These are phyloP conservation scores for Saturnispora silvae DNA, from an alignment of 805 yeast genomes.

Conservation along the genomic window DNA sequence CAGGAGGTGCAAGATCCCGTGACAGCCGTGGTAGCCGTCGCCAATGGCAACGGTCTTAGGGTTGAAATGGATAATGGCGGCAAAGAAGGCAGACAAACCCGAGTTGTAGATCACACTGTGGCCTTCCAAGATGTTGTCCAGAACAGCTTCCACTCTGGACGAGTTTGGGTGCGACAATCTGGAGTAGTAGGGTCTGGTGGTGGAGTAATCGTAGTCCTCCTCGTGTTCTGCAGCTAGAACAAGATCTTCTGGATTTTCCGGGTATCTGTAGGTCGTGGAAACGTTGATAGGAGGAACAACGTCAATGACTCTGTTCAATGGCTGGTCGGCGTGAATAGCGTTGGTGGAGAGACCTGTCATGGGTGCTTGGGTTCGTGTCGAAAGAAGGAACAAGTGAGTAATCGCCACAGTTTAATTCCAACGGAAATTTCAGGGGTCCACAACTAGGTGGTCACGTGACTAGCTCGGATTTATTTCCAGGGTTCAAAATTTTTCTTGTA, in stretches of 20 bases:
- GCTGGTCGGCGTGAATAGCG: conserved; percentile 66
- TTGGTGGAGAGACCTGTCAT: conserved; percentile 44
- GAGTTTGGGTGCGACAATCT: conserved; percentile 68
- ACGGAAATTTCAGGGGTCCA: no score
- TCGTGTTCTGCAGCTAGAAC: conserved; percentile 30
- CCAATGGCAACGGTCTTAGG: conserved; percentile 69
- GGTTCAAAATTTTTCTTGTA: no score
- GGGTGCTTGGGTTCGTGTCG: no score
- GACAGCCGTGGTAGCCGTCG: conserved; percentile 79
- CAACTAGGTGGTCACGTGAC: no score
- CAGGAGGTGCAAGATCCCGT: conserved; percentile 54
- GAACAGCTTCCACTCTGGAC: conserved; percentile 52
- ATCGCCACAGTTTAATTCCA: no score
- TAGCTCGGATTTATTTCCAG: no score
- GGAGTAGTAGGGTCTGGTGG: conserved; percentile 45
- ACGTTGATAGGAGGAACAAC: conserved; percentile 76
- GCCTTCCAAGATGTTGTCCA: conserved; percentile 50
- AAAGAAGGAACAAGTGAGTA: not conserved
- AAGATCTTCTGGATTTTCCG: conserved; percentile 46
- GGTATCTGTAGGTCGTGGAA: conserved; percentile 67
- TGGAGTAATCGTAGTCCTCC: conserved; percentile 13
- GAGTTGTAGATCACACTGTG: conserved; percentile 63
- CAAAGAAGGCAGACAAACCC: conserved; percentile 76
- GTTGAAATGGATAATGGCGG: conserved; percentile 54
- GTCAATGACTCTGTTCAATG: conserved; percentile 44